Evolutionary conservation across 768 basidiomycete genomes (phyloP), one percentile per base, ranked within the genome.

Genomic region (Russula vinacea): DNA sequence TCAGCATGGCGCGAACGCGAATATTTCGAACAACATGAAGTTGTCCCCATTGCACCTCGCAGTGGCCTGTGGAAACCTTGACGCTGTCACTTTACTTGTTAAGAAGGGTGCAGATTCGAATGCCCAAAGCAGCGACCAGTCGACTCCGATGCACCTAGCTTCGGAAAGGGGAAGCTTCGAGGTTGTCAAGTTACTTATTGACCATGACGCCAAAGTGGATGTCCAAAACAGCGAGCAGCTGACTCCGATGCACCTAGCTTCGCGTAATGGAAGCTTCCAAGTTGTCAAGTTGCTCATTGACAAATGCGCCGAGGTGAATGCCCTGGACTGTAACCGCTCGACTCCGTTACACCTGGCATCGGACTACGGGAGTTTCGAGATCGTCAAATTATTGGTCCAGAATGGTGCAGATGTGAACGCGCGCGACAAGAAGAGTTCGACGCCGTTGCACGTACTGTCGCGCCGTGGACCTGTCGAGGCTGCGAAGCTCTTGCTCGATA

Each of bases 321-420:
- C 35, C 16, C 22, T 14, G 16, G 33, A 33, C 45, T 22, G n/a
- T 4, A 47, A 49, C 32, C 16, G 6, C 14, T 58, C 32, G 32
- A 49, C 57, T 17, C 45, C 45, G 10, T 14, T 58, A 9, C 57
- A 58, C 45, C 44, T 58, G 2, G 57, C 45, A 11, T 14, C 57
- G 9, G 42, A 58, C 29, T n/a, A 47, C n/a, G 44, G 56, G 22
- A 32, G 14, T n/a, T 17, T 35, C 44, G 44, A 47, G 29, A 6
- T 58, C n/a, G 32, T 10, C 22, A 1, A 14, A 7, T 22, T 35
- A 32, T 45, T 45, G 24, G 35, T 19, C 5, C n/a, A 17, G 39
- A 2, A 14, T 14, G 16, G 1, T 16, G 39, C 39, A 14, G 39
- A 40, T 16, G 39, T 40, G 39, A n/a, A 47, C 17, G 24, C 47